phyloP scores from a whole-genome alignment of 73 alveolate species.

The Paramecium biaurelia region DNA sequence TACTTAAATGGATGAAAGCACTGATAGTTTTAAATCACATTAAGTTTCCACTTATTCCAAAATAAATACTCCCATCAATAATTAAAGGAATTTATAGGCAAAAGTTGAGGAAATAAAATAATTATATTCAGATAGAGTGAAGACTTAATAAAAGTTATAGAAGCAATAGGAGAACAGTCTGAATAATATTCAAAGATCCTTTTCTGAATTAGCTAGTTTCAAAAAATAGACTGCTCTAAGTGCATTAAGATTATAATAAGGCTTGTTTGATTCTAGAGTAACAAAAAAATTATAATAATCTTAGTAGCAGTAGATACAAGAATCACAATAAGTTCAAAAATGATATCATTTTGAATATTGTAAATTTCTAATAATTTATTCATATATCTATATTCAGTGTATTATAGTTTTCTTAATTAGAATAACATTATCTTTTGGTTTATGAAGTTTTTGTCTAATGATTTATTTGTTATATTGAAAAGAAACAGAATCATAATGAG shows the following conservation, averaged over 20 bases:
- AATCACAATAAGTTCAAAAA: not conserved
- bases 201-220: conserved; percentile 51
- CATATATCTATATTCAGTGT: not conserved
- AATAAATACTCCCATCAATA: conserved; percentile 17
- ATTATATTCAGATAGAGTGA: conserved; percentile 26
- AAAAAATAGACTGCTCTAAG: conserved; percentile 37
- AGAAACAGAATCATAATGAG: too few relatives aligned
- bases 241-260: conserved; percentile 31
- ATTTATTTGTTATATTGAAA: too few relatives aligned
- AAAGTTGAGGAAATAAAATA: conserved; percentile 37
- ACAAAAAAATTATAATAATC: conserved; percentile 10
- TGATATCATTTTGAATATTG: not conserved
- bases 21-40: conserved; percentile 51
- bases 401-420: too few relatives aligned
- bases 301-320: not conserved
- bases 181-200: conserved; percentile 4
- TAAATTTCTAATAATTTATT: not conserved
- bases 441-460: too few relatives aligned
- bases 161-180: not conserved
- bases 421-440: too few relatives aligned
- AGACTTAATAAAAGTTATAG: not conserved
- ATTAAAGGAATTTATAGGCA: not conserved
- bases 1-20: conserved; percentile 51
- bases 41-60: conserved; percentile 13
- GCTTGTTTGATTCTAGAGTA: conserved; percentile 35